Conservation (phyloP, 257 asterid species). For the Solanum virginianum region DNA sequence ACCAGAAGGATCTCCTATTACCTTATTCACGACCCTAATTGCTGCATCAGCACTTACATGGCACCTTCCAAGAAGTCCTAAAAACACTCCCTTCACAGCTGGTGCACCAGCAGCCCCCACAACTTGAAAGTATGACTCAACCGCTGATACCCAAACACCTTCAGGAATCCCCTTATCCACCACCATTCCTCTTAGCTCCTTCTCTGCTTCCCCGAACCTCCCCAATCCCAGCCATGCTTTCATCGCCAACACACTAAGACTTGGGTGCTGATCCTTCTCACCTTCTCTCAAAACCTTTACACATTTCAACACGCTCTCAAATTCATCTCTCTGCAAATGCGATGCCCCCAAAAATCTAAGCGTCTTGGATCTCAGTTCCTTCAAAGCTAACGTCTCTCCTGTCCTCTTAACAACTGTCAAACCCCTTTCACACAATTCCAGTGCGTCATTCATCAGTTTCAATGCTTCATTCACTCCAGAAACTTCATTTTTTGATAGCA, state of each 20-base stretch:
- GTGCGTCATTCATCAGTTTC: constrained; percentile 79
- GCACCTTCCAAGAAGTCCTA: constrained; percentile 75
- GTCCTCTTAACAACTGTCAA: constrained; percentile 67
- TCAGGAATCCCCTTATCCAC: constrained; percentile 80
- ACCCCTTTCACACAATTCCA: constrained; percentile 89
- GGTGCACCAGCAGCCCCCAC: constrained; percentile 88
- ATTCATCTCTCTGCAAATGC: constrained; percentile 87
- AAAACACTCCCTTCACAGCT: constrained; percentile 69
- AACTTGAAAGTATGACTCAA: constrained; percentile 75
- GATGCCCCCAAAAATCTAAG: constrained; percentile 84
- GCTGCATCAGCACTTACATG: constrained; percentile 82
- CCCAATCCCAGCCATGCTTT: constrained; percentile 95
- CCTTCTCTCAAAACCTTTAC: constrained; percentile 80
- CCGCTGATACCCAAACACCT: constrained; percentile 94
- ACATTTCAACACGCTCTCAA: constrained; percentile 85
- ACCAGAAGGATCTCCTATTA: constrained; percentile 50
- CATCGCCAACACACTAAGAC: constrained; percentile 91
- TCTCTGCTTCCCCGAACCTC: constrained; percentile 78
- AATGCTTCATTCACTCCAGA: constrained; percentile 56
- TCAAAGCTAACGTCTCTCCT: constrained; percentile 58
- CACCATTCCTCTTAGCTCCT: constrained; percentile 87
- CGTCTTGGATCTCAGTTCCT: constrained; percentile 73
- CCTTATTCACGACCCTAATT: constrained; percentile 64
- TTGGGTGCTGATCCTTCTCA: constrained; percentile 74
- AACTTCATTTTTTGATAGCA: constrained; percentile 42